Evolutionary conservation across 2,329 filamentous ascomycete genomes (phyloP).

Genomic region (Elsinoe fawcettii): DNA sequence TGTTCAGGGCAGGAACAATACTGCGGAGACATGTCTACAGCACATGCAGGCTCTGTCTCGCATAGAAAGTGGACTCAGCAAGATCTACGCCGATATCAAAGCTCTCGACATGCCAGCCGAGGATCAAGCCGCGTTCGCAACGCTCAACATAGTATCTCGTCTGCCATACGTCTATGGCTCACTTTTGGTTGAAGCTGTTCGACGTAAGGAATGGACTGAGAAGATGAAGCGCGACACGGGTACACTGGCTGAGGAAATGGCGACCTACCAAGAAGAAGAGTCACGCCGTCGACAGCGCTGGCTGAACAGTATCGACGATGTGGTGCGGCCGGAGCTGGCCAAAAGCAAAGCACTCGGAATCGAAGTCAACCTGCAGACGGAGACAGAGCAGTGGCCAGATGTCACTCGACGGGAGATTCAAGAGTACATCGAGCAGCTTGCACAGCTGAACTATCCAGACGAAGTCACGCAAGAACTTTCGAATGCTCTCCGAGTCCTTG

Average conservation of each 20-base stretch:
- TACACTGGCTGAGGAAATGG: conserved; percentile 85
- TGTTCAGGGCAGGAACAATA: conserved; percentile 57
- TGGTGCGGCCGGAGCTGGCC: conserved; percentile 57
- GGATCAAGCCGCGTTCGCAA: conserved; percentile 70
- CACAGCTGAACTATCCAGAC: conserved; percentile 57
- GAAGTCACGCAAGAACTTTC: conserved; percentile 62
- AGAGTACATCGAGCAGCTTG: conserved; percentile 61
- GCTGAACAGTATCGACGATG: conserved; percentile 75
- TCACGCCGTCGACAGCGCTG: conserved; percentile 80
- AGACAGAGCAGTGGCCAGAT: conserved; percentile 72
- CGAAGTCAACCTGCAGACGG: conserved; percentile 76
- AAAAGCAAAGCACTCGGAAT: conserved; percentile 67
- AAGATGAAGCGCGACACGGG: conserved; percentile 84
- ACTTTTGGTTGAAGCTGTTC: conserved; percentile 75
- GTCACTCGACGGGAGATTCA: conserved; percentile 69
- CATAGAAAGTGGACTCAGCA: conserved; percentile 67
- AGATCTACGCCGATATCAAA: conserved; percentile 64
- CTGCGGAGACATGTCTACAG: conserved; percentile 56
- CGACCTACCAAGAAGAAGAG: conserved; percentile 86
- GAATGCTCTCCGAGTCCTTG: conserved; percentile 70
- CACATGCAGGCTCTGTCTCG: conserved; percentile 78
- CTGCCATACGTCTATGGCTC: conserved; percentile 86
- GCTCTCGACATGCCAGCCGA: conserved; percentile 65
- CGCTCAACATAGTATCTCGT: conserved; percentile 70
- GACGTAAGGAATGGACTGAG: conserved; percentile 81